Evolutionary conservation across 257 asterid genomes (phyloP).

Genomic region (Primulina tabacum): DNA sequence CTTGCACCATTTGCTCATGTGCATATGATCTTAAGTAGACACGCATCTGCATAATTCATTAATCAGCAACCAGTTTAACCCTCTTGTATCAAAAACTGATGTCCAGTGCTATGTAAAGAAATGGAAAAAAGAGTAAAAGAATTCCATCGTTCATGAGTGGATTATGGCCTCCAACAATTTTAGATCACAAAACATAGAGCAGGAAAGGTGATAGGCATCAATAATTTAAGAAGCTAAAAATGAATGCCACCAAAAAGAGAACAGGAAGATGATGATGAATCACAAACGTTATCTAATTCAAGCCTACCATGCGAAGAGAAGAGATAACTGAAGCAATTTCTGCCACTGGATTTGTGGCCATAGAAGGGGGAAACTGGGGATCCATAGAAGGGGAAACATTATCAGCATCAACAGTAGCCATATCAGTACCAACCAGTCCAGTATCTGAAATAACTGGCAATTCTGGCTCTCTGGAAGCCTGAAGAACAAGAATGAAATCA

Average conservation of each 20-base stretch:
- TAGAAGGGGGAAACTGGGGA: conserved; percentile 48
- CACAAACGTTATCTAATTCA: conserved; percentile 19
- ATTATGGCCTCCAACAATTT: not conserved
- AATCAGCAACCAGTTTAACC: not conserved
- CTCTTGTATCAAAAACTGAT: too few species aligned
- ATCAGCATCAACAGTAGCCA: conserved; percentile 40
- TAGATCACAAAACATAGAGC: not conserved
- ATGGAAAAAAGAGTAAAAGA: not conserved
- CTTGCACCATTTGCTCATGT: conserved; percentile 97
- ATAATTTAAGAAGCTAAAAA: conserved; percentile 11
- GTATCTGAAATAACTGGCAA: conserved; percentile 47
- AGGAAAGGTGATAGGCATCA: conserved; percentile 2
- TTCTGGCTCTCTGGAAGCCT: conserved; percentile 59
- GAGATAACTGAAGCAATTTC: conserved; percentile 78
- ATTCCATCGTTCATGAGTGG: not conserved
- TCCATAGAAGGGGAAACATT: conserved; percentile 45
- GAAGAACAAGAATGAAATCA: conserved; percentile 21
- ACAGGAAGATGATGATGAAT: conserved; percentile 1
- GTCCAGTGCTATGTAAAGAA: too few species aligned
- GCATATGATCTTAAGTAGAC: conserved; percentile 86
- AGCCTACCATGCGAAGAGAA: conserved; percentile 82
- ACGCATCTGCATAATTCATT: conserved; percentile 63
- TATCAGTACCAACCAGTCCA: conserved; percentile 49
- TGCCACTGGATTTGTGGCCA: conserved; percentile 46
- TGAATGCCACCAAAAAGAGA: conserved; percentile 3